Percentiles rank a stretch among this genome's conserved stretches.
phyloP scores from a whole-genome alignment of 2,329 filamentous ascomycete genomes.

The Dothideomycetidae sp. region DNA sequence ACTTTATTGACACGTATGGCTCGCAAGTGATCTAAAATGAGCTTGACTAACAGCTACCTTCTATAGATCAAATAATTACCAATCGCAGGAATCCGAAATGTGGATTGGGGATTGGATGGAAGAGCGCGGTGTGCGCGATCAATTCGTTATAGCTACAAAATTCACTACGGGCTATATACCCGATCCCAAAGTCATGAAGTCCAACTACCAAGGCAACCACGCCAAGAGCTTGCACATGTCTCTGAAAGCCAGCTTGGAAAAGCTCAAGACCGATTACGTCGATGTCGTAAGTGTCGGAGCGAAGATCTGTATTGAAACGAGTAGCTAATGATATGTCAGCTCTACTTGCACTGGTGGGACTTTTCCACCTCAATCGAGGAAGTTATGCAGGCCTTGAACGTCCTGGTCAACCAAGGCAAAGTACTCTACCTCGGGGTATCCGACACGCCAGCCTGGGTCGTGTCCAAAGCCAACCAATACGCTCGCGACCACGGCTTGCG shows the following conservation, averaged over 20 bases:
- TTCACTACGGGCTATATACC: conserved; percentile 26
- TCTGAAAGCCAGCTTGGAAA: conserved; percentile 27
- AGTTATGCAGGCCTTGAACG: conserved; percentile 26
- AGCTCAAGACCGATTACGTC: conserved; percentile 14
- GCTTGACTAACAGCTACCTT: not conserved
- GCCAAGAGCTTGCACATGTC: conserved; percentile 43
- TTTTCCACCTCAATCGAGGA: conserved; percentile 30
- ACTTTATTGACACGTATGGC: conserved; percentile 21
- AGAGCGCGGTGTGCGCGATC: conserved; percentile 29
- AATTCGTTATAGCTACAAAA: conserved; percentile 43
- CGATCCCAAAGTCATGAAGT: conserved; percentile 19
- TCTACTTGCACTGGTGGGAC: conserved; percentile 26
- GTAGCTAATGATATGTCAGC: conserved; percentile 4
- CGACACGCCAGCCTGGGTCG: conserved; percentile 27
- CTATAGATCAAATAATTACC: conserved; percentile 26
- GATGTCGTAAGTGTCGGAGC: conserved; percentile 15
- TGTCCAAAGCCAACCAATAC: conserved; percentile 20
- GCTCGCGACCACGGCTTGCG: conserved; percentile 26
- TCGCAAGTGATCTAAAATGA: not conserved
- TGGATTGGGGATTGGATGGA: conserved; percentile 34
- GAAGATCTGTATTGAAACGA: conserved; percentile 26
- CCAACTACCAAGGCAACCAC: conserved; percentile 42
- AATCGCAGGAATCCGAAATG: conserved; percentile 21
- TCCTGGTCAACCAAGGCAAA: conserved; percentile 22
- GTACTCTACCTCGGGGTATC: conserved; percentile 28